phyloP scores from a whole-genome alignment of 257 asterid genomes.

The Solanum pimpinellifolium region DNA sequence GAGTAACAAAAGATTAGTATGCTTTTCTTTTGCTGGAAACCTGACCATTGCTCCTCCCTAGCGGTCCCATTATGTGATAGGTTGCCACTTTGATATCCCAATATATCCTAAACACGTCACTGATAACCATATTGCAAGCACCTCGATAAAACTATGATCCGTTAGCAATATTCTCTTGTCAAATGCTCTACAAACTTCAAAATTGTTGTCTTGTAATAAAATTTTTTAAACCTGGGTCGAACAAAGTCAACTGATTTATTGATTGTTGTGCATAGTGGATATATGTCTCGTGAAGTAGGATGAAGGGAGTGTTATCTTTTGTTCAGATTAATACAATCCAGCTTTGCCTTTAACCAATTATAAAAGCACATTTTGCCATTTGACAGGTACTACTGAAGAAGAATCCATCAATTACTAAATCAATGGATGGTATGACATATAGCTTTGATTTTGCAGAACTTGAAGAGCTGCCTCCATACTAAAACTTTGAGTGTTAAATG shows the following conservation, averaged over 20 bases:
- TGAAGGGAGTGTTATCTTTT: neutral
- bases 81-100: neutral
- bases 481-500: neutral
- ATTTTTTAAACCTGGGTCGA: neutral
- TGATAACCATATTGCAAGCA: neutral
- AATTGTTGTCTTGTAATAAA: neutral
- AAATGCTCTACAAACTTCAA: neutral
- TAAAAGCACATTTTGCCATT: constrained; percentile 7
- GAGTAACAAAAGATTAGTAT: neutral
- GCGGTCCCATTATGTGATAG: neutral
- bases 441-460: neutral
- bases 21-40: neutral
- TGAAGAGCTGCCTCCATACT: neutral
- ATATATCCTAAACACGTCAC: neutral
- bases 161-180: neutral
- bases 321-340: neutral
- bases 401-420: constrained; percentile 54
- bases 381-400: constrained; percentile 68
- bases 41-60: neutral
- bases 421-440: constrained; percentile 42
- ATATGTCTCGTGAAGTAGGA: neutral
- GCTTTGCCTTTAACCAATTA: neutral
- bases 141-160: neutral
- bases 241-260: neutral
- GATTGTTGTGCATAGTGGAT: neutral